phyloP scores from a whole-genome alignment of 768 basidiomycete genomes.

The Boletellus ananas region DNA sequence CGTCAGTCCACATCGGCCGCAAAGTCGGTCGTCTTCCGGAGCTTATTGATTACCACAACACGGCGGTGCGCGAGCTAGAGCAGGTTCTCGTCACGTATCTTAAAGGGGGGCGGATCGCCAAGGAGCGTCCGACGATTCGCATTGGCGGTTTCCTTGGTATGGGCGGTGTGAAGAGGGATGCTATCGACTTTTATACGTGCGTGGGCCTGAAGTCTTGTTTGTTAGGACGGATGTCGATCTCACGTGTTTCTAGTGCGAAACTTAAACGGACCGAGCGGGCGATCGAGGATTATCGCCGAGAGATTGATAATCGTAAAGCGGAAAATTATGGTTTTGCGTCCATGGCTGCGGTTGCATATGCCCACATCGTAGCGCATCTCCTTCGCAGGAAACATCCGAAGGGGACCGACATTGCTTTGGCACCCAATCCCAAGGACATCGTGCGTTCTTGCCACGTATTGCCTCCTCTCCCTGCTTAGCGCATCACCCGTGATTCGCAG shows the following conservation, averaged over 20 bases:
- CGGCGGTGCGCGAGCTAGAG: constrained; percentile 92
- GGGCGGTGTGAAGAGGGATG: constrained; percentile 83
- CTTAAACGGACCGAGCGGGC: constrained; percentile 64
- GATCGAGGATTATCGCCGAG: constrained; percentile 67
- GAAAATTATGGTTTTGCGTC: constrained; percentile 93
- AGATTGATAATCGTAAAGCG: constrained; percentile 70
- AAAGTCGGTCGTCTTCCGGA: constrained; percentile 86
- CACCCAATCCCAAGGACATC: constrained; percentile 88
- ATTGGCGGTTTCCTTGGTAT: constrained; percentile 78
- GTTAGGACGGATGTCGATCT: background rate
- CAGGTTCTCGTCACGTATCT: constrained; percentile 85
- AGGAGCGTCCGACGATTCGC: constrained; percentile 76
- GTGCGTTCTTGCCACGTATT: constrained; percentile 38
- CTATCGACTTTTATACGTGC: constrained; percentile 91
- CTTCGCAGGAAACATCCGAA: constrained; percentile 67
- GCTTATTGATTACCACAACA: constrained; percentile 88
- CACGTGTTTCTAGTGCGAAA: constrained; percentile 33
- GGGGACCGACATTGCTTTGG: constrained; percentile 66
- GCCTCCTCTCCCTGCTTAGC: background rate
- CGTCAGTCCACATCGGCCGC: constrained; percentile 85
- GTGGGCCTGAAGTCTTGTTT: constrained; percentile 26
- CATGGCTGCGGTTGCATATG: constrained; percentile 84
- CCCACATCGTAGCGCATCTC: constrained; percentile 77
- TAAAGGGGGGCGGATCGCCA: constrained; percentile 74
- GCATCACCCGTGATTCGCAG: constrained; percentile 31